A percentile compares a stretch with the other conserved stretches of the same genome.
Evolutionary conservation across 768 basidiomycete genomes (phyloP).

Genomic region (Psilocybe cyanescens): DNA sequence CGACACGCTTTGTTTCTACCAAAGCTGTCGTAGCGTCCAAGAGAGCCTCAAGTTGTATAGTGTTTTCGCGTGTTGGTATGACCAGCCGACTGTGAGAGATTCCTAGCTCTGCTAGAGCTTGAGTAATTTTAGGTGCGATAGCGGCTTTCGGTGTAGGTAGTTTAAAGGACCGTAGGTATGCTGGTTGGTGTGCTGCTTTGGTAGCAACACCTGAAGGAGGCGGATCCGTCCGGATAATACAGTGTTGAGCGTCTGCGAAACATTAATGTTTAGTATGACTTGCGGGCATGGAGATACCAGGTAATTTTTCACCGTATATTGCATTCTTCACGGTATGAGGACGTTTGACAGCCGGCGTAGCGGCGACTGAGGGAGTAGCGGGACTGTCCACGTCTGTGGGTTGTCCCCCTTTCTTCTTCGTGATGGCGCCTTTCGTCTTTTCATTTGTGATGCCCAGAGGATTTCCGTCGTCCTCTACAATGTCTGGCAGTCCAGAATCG

Average conservation of each 20-base stretch:
- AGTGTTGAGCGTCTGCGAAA: slow-evolving; percentile 64
- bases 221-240: slow-evolving; percentile 72
- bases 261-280: not conserved
- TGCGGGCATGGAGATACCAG: not conserved
- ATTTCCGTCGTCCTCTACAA: slow-evolving; percentile 69
- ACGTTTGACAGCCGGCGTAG: slow-evolving; percentile 40
- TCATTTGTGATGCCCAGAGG: slow-evolving; percentile 49
- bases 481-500: slow-evolving; percentile 83
- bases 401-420: slow-evolving; percentile 47
- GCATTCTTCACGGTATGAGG: slow-evolving; percentile 58
- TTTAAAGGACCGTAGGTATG: slow-evolving; percentile 85
- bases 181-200: slow-evolving; percentile 81
- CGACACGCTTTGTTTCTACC: slow-evolving; percentile 87
- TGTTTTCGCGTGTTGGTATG: slow-evolving; percentile 92
- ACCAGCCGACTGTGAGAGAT: slow-evolving; percentile 76
- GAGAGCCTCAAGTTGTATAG: slow-evolving; percentile 72
- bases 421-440: slow-evolving; percentile 17
- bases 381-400: slow-evolving; percentile 50
- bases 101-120: slow-evolving; percentile 77
- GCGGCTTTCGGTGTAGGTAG: slow-evolving; percentile 79
- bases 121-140: slow-evolving; percentile 74
- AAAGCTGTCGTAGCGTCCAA: slow-evolving; percentile 72
- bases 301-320: slow-evolving; percentile 52
- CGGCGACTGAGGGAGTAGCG: slow-evolving; percentile 45
- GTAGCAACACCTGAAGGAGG: slow-evolving; percentile 55